Percentiles rank a stretch among this genome's conserved stretches.
phyloP scores from a whole-genome alignment of 192 early-diverging fungal species.

The Coemansia sp. region DNA sequence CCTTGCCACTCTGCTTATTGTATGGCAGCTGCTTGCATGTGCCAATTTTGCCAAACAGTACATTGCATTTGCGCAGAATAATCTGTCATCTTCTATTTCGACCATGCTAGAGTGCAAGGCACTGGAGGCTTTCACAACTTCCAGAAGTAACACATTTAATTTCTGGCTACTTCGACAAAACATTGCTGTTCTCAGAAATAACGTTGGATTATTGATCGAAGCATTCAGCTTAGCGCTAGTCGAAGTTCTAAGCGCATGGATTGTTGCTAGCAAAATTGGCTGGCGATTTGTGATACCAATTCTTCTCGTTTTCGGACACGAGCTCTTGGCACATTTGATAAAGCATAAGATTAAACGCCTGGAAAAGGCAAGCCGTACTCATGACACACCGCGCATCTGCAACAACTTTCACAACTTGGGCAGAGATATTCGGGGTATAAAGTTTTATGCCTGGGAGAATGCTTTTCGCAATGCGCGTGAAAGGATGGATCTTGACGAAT shows the following conservation, averaged over 20 bases:
- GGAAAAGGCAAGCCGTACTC: not conserved
- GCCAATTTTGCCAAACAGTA: not conserved
- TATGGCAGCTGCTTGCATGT: not conserved
- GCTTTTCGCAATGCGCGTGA: slow-evolving; percentile 13
- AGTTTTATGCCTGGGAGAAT: slow-evolving; percentile 64
- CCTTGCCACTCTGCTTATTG: not conserved
- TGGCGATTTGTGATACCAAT: slow-evolving; percentile 34
- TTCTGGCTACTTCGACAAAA: not conserved
- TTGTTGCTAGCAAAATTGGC: slow-evolving; percentile 25
- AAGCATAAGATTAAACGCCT: not conserved
- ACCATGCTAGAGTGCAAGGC: not conserved
- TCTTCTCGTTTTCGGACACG: slow-evolving; percentile 8
- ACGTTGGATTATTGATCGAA: not conserved
- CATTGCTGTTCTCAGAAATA: not conserved
- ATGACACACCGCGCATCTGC: slow-evolving; percentile 2
- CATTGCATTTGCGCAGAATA: not conserved
- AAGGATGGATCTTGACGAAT: slow-evolving; percentile 7
- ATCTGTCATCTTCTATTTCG: not conserved
- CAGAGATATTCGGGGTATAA: slow-evolving; percentile 61
- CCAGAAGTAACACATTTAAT: not conserved
- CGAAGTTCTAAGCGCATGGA: slow-evolving; percentile 20
- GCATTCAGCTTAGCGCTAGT: not conserved
- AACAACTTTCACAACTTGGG: slow-evolving; percentile 17
- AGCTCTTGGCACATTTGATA: slow-evolving; percentile 6
- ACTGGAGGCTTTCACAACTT: not conserved